Evolutionary conservation across 768 basidiomycete species (phyloP).

Genomic region (Brasilioporus rufonigricans): DNA sequence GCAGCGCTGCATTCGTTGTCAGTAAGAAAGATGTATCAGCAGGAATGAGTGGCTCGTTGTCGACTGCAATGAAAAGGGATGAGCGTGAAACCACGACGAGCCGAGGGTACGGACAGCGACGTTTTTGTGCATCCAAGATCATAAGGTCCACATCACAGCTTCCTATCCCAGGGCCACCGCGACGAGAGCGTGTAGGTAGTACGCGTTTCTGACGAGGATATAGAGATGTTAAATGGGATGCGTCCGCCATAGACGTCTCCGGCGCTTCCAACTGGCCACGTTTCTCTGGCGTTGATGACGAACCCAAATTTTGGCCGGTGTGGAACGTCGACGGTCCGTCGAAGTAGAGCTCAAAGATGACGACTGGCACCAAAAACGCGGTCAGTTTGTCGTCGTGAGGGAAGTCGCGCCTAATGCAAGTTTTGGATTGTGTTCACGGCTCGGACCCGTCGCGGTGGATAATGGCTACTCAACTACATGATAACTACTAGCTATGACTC

Average conservation of each 20-base stretch:
- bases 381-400: constrained; percentile 9
- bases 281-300: constrained; percentile 5
- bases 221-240: constrained; percentile 31
- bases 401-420: constrained; percentile 4
- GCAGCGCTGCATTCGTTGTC: constrained; percentile 64
- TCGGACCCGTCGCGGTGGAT: neutral
- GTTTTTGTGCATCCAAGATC: constrained; percentile 79
- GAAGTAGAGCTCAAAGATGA: constrained; percentile 2
- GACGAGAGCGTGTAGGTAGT: constrained; percentile 74
- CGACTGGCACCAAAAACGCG: neutral
- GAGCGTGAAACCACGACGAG: constrained; percentile 17
- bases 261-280: constrained; percentile 13
- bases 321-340: neutral
- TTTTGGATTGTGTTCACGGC: constrained; percentile 10
- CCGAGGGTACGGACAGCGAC: constrained; percentile 56
- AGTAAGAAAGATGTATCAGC: constrained; percentile 62
- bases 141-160: constrained; percentile 76
- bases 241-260: constrained; percentile 32
- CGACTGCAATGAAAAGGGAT: constrained; percentile 43
- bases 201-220: constrained; percentile 70
- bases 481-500: neutral
- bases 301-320: constrained; percentile 1
- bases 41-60: constrained; percentile 71
- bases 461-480: neutral
- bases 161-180: constrained; percentile 80